Percentiles rank a stretch among this genome's conserved stretches.
These are phyloP conservation scores for Coniophora puteana DNA, from an alignment of 1,284 basidiomycete genomes.

Conservation along the genomic window DNA sequence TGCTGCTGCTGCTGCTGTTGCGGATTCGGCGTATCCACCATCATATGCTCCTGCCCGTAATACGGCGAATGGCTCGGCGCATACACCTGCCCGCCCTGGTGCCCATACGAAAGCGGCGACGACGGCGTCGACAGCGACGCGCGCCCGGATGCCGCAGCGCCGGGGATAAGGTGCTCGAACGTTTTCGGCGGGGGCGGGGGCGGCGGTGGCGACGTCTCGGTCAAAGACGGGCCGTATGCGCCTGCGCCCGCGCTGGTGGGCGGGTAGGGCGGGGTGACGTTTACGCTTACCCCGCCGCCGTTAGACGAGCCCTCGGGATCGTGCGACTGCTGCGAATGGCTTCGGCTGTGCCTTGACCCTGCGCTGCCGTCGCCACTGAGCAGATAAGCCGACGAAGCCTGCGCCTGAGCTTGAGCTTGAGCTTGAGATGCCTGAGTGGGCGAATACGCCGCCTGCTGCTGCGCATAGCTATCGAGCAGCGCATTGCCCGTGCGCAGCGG, in stretches of 20 bases:
- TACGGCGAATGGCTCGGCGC: too few relatives aligned
- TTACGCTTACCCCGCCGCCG: too few relatives aligned
- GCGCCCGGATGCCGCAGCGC: conserved; percentile 50
- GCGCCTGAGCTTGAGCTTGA: too few relatives aligned
- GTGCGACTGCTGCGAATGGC: too few relatives aligned
- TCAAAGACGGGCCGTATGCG: conserved; percentile 39
- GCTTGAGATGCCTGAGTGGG: too few relatives aligned
- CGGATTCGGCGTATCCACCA: conserved; percentile 63
- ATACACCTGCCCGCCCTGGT: too few relatives aligned
- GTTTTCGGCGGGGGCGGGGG: conserved; percentile 45
- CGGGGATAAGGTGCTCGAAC: conserved; percentile 21
- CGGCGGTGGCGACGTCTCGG: conserved; percentile 61
- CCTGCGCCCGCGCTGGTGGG: too few relatives aligned
- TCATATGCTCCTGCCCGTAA: conserved; percentile 64
- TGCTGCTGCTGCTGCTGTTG: too few relatives aligned
- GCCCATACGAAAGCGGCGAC: conserved; percentile 67
- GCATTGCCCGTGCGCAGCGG: conserved; percentile 54
- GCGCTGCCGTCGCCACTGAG: too few relatives aligned
- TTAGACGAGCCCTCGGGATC: too few relatives aligned
- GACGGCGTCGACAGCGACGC: conserved; percentile 65
- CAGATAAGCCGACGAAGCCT: conserved; percentile 41
- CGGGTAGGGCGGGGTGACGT: too few relatives aligned
- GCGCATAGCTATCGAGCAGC: conserved; percentile 65
- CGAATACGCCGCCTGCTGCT: conserved; percentile 61
- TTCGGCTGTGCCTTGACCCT: too few relatives aligned